Evolutionary conservation across 495 filamentous ascomycete genomes (phyloP), one percentile per base, ranked within the genome.

Genomic region (Articulospora tetracladia): DNA sequence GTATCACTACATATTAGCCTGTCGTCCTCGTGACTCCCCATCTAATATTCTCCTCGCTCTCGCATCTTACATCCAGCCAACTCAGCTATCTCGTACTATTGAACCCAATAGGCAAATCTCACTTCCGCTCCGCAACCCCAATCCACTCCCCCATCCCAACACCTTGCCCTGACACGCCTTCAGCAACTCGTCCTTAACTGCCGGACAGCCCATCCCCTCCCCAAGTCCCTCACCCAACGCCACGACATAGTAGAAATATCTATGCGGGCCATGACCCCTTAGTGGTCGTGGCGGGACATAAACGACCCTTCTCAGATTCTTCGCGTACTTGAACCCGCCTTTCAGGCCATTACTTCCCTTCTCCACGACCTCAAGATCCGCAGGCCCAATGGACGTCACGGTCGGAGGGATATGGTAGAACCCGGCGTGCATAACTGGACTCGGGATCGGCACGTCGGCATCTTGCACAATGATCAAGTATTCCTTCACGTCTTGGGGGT

Each of bases 81-180:
- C 39, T 17, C n/a, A 19, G 8, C 39, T 8, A 15, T 15, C 15
- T 44, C 17, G 8, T 4, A 51, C 7, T 7, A 6, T 10, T 24
- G n/a, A 51, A 28, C 7, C 25, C 34, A n/a, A 39, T 39, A 39
- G n/a, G 12, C 48, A 26, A 3, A 8, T n/a, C 47, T 55, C 70
- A 74, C 26, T 63, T 71, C 41, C 76, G 69, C 69, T 83, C 79
- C 52, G 70, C 76, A 13, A 73, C 58, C 17, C 77, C 81, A 60
- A 78, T 67, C 78, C 79, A 84, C 63, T 73, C 1, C 78, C 80
- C 79, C 81, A 83, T 19, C 69, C 77, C 22, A 74, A 55, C 24
- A 82, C 70, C 61, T 82, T 81, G 2, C 75, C 78, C 20, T 64
- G 63, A 79, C 23, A 49, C 19, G 41, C 53, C 28, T 28, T 51